phyloP scores from a whole-genome alignment of 768 basidiomycete genomes.

The Krasilnikovozyma curviuscula region DNA sequence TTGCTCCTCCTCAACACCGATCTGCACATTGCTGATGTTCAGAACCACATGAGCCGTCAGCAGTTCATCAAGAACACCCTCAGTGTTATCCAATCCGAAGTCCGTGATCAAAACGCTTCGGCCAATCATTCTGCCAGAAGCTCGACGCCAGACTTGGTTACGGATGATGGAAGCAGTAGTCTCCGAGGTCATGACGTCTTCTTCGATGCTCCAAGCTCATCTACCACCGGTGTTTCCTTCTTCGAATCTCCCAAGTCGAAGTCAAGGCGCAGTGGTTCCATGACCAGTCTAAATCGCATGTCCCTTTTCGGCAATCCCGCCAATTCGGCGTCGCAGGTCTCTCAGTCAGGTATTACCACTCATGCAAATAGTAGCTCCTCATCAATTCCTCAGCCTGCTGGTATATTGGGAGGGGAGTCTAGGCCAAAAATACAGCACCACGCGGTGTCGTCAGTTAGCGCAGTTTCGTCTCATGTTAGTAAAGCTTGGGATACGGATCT shows the following conservation, averaged over 20 bases:
- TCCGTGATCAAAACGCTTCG: conserved; percentile 20
- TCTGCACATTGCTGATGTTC: conserved; percentile 79
- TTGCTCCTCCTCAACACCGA: conserved; percentile 89
- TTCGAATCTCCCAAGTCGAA: neutral
- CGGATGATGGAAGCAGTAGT: conserved; percentile 37
- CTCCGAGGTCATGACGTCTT: conserved; percentile 2
- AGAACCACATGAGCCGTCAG: conserved; percentile 67
- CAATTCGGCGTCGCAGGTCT: neutral
- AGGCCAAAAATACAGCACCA: too few relatives aligned
- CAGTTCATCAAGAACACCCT: conserved; percentile 91
- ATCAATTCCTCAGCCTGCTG: too few relatives aligned
- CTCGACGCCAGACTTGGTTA: conserved; percentile 41
- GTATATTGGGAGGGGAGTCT: too few relatives aligned
- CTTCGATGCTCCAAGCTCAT: neutral
- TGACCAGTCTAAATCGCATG: neutral
- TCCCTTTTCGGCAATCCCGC: neutral
- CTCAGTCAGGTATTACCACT: too few relatives aligned
- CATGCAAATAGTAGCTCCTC: too few relatives aligned
- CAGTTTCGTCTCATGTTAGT: conserved; percentile 16
- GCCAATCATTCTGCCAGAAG: neutral
- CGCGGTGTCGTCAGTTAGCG: too few relatives aligned
- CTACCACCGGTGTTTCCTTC: neutral
- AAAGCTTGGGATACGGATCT: conserved; percentile 70
- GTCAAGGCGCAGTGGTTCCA: neutral
- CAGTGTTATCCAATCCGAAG: conserved; percentile 52